phyloP scores from a whole-genome alignment of 1,284 basidiomycete genomes.

The Quambalaria eucalypti region DNA sequence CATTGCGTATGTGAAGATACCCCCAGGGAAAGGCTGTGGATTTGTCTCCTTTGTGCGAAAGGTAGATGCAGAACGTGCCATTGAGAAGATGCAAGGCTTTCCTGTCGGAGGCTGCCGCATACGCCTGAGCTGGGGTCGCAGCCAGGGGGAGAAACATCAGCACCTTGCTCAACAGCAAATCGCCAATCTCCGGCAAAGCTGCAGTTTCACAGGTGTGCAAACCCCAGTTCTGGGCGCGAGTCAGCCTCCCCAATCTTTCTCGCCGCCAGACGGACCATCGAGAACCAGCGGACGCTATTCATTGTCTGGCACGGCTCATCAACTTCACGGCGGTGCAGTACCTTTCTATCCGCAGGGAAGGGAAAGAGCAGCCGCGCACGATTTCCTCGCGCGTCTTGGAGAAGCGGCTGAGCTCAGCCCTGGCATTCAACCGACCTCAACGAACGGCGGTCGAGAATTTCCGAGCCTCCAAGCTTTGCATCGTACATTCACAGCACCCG shows the following conservation, averaged over 20 bases:
- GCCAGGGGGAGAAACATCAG: constrained; percentile 44
- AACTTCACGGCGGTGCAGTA: too few relatives aligned
- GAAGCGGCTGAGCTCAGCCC: too few relatives aligned
- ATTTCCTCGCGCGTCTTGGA: too few relatives aligned
- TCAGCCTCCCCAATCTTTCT: not conserved
- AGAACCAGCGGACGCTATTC: too few relatives aligned
- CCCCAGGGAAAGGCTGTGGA: constrained; percentile 86
- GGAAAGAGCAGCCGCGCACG: too few relatives aligned
- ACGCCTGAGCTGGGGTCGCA: constrained; percentile 78
- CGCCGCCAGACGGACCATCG: not conserved
- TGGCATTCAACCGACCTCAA: too few relatives aligned
- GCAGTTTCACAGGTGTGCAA: not conserved
- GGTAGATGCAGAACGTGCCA: constrained; percentile 79
- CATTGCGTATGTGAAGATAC: constrained; percentile 66
- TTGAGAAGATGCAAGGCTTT: constrained; percentile 92
- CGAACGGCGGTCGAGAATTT: too few relatives aligned
- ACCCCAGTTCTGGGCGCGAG: not conserved
- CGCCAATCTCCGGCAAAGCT: not conserved
- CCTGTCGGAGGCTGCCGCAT: constrained; percentile 76
- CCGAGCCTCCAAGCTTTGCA: too few relatives aligned
- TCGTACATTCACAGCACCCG: too few relatives aligned
- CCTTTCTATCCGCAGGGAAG: too few relatives aligned
- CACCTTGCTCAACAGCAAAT: constrained; percentile 27
- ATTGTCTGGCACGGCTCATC: too few relatives aligned
- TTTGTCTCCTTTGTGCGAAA: constrained; percentile 91